Conservation (phyloP, 176 grass and related monocot species). For the Triticum turgidum region DNA sequence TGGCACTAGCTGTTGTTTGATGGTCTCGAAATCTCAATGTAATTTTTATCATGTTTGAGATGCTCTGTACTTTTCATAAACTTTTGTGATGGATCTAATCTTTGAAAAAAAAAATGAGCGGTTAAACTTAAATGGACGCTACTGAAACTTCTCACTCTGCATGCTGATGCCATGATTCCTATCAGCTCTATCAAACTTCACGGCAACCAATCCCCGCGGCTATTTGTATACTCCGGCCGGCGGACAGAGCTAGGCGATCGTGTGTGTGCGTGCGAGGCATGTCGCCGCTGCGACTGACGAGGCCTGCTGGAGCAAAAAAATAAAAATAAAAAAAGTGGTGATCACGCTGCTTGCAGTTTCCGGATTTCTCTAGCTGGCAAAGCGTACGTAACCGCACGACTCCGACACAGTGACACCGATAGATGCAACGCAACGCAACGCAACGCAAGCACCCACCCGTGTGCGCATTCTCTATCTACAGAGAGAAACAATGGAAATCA, state of each 20-base stretch:
- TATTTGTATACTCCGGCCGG: too few relatives aligned
- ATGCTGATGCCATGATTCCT: neutral
- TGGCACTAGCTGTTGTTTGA: too few relatives aligned
- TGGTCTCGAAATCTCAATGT: too few relatives aligned
- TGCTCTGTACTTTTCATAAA: too few relatives aligned
- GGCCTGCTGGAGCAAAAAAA: too few relatives aligned
- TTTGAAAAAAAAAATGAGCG: too few relatives aligned
- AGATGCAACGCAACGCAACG: neutral
- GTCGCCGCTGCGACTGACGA: neutral
- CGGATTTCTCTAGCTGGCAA: neutral
- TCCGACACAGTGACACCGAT: neutral
- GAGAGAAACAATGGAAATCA: neutral
- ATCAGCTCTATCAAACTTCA: too few relatives aligned
- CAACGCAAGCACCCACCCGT: neutral
- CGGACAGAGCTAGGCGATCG: too few relatives aligned
- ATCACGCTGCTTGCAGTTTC: neutral
- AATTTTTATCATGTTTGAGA: too few relatives aligned
- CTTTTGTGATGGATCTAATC: too few relatives aligned
- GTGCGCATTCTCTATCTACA: neutral
- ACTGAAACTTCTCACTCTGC: neutral
- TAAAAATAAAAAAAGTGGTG: neutral
- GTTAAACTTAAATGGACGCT: neutral
- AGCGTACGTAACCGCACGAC: constrained; percentile 12
- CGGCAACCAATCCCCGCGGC: too few relatives aligned
- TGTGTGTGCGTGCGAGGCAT: neutral